Evolutionary conservation across 2,329 filamentous ascomycete species (phyloP).

Genomic region (Canariomyces notabilis): DNA sequence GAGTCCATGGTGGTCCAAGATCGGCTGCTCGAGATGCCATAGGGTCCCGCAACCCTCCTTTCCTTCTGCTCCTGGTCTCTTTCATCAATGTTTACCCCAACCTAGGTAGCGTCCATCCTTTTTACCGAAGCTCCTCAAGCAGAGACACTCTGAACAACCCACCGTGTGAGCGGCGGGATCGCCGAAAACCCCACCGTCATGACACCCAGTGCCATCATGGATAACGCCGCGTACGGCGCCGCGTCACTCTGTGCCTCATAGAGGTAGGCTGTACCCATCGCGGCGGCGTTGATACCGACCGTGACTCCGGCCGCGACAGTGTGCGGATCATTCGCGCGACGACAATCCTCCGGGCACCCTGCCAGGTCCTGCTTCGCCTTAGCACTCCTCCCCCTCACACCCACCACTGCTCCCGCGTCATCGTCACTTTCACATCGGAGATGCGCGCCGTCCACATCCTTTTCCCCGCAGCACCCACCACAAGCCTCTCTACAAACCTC

Average conservation of each 20-base stretch:
- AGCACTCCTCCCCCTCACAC: background rate
- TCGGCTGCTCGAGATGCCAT: too few relatives aligned
- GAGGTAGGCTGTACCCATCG: constrained; percentile 55
- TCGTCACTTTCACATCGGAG: too few relatives aligned
- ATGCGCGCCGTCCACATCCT: too few relatives aligned
- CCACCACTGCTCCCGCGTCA: background rate
- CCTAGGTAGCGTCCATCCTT: too few relatives aligned
- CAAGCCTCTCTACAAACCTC: too few relatives aligned
- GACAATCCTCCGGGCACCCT: too few relatives aligned
- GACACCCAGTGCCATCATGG: constrained; percentile 54
- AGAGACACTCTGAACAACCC: constrained; percentile 33
- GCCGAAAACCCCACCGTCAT: constrained; percentile 52
- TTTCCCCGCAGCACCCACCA: background rate
- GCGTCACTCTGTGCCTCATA: constrained; percentile 49
- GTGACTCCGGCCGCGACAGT: constrained; percentile 48
- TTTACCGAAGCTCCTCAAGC: constrained; percentile 6
- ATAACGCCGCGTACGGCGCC: constrained; percentile 51
- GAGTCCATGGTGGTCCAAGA: too few relatives aligned
- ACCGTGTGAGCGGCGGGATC: constrained; percentile 40
- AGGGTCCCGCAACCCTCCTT: too few relatives aligned
- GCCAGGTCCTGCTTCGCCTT: too few relatives aligned
- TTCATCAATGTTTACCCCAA: too few relatives aligned
- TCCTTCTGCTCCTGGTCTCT: too few relatives aligned
- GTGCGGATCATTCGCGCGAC: constrained; percentile 30
- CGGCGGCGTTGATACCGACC: constrained; percentile 54